Conservation (phyloP, 2,329 filamentous ascomycete species). For the Diaporthe amygdali region DNA sequence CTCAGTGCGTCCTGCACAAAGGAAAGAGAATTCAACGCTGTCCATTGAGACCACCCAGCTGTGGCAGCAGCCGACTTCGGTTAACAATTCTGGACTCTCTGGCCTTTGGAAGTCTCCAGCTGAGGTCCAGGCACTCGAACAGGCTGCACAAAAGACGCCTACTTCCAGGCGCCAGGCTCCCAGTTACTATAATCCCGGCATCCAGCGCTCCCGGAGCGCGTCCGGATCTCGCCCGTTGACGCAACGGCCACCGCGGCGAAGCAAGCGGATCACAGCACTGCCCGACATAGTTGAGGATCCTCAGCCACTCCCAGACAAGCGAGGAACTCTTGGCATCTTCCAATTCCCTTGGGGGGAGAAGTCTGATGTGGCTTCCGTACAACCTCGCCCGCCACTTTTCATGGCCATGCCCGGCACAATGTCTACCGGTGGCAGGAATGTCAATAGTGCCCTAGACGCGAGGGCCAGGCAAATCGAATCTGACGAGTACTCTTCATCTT, state of each 20-base stretch:
- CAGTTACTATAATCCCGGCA: conserved; percentile 19
- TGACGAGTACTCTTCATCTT: conserved; percentile 53
- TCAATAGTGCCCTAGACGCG: conserved; percentile 37
- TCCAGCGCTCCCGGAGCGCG: conserved; percentile 31
- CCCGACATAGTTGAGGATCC: conserved; percentile 70
- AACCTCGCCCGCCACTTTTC: conserved; percentile 41
- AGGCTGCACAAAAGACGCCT: background rate
- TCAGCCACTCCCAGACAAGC: conserved; percentile 61
- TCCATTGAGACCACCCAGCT: conserved; percentile 42
- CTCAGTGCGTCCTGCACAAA: conserved; percentile 40
- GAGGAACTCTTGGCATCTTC: conserved; percentile 67
- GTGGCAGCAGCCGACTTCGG: conserved; percentile 42
- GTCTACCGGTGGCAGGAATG: conserved; percentile 43
- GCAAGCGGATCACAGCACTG: conserved; percentile 61
- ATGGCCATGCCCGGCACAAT: conserved; percentile 59
- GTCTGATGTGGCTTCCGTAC: conserved; percentile 59
- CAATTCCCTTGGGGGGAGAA: conserved; percentile 70
- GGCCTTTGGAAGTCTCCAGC: conserved; percentile 38
- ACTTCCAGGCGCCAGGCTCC: conserved; percentile 8
- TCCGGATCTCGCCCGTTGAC: conserved; percentile 48
- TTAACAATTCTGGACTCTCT: conserved; percentile 22
- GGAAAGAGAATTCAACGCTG: conserved; percentile 40
- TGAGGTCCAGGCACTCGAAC: background rate
- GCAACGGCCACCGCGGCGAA: conserved; percentile 59
- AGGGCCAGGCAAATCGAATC: conserved; percentile 42